Evolutionary conservation across 306 rosid genomes (phyloP), one percentile per base, ranked within the genome.

Genomic region (Cucurbita ficifolia): DNA sequence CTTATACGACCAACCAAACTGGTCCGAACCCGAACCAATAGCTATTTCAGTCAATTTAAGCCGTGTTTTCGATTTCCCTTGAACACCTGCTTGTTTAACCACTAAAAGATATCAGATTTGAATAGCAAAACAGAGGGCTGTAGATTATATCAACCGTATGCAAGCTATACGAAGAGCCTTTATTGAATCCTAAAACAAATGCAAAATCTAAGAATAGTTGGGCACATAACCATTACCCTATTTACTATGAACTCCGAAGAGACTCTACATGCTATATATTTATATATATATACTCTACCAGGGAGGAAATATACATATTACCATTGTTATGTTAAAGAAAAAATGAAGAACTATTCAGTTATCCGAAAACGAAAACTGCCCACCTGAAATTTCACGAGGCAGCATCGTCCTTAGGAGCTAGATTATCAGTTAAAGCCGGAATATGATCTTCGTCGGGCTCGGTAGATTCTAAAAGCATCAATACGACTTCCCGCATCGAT

Each of bases 401-500:
- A n/a, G 56, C 51, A 19, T 49, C 81, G 75, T 75, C 84, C 74
- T 78, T 84, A 50, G 83, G 72, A 63, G 85, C 84, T 76, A 74
- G 81, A 76, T 83, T 87, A 55, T 69, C 72, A 17, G 80, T 78
- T 73, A 79, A 85, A 79, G 91, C 80, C 7, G 65, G 81, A 29
- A 80, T 62, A 21, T 77, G 79, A 82, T 83, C 83, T 14, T 84
- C 85, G 76, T 79, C 88, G 38, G 83, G 77, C 80, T 85, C 96
- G 6, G 79, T 81, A 0, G 99, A 95, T 75, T 91, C 96, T 0
- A 88, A 74, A 36, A 95, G 99, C 97, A 95, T 88, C 46, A 39
- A 67, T 58, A 87, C 99, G 9, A 95, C 97, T 63, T 86, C 83
- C 16, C 96, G 79, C 94, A 89, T 89, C 2, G 99, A 71, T 19